Conservation (phyloP, 2,329 filamentous ascomycete genomes). For the Pseudogymnoascus sp. region DNA sequence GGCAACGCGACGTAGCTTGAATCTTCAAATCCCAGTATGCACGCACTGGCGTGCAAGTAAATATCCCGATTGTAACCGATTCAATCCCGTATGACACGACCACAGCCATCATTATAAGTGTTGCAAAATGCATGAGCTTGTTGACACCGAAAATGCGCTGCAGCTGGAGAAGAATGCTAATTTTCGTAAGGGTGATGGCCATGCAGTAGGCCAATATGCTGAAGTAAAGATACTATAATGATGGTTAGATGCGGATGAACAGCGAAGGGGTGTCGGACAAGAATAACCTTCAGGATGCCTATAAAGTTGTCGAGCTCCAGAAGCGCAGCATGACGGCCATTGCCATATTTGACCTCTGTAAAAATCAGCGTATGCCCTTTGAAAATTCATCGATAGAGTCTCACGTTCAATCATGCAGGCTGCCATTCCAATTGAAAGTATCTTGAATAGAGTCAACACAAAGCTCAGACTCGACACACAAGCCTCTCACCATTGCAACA, state of each 20-base stretch:
- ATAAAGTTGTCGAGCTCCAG: not conserved
- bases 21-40: slow-evolving; percentile 35
- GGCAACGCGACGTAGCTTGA: slow-evolving; percentile 33
- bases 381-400: not conserved
- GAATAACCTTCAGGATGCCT: not conserved
- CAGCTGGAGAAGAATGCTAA: slow-evolving; percentile 35
- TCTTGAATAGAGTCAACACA: not conserved
- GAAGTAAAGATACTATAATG: not conserved
- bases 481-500: not conserved
- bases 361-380: not conserved
- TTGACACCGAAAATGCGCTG: slow-evolving; percentile 27
- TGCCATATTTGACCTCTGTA: slow-evolving; percentile 15
- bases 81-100: not conserved
- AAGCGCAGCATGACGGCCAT: slow-evolving; percentile 14
- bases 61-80: slow-evolving; percentile 34
- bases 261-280: not conserved
- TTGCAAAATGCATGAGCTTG: not conserved
- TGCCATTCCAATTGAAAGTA: not conserved
- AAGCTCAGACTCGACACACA: not conserved
- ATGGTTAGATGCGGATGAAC: not conserved
- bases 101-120: slow-evolving; percentile 14
- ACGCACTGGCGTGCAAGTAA: slow-evolving; percentile 36
- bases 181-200: not conserved
- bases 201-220: not conserved
- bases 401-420: not conserved